Evolutionary conservation across 2,329 filamentous ascomycete genomes (phyloP), one percentile per base, ranked within the genome.

Genomic region (Aspergillus calidoustus): DNA sequence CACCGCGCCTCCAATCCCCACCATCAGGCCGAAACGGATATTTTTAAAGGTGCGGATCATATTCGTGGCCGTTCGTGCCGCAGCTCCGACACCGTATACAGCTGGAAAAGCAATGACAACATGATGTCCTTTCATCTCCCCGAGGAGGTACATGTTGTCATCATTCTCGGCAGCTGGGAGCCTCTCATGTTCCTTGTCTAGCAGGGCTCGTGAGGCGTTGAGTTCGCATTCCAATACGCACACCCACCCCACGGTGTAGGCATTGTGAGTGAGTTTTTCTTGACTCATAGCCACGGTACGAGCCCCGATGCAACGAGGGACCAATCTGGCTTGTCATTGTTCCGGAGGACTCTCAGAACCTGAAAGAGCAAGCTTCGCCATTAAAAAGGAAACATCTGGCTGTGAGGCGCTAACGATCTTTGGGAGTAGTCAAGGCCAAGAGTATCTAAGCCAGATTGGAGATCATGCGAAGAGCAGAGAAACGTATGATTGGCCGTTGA

Each of bases 221-320:
- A 58, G 34, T 38, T 58, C 56, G 22, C 47, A 58, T 30, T 51
- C 34, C 13, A 58, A 23, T 6, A 52, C 48, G 22, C 34, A 43
- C 7, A 52, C 56, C 56, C 56, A 58, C 38, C 56, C 56, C 9
- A 58, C 56, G 15, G 47, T 58, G 25, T 58, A 58, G 31, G n/a
- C 56, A 30, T 52, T 23, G n/a, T 52, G 56, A 19, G 47, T 46
- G 23, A 58, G 31, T 46, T 22, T 51, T 30, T 22, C 28, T 44
- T 31, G 25, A 15, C 19, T 30, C 54, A 57, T 57, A 25, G 49
- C 34, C 34, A 41, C 34, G 34, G 15, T 13, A 41, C 34, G 15
- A 41, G 34, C 34, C 34, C 34, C 34, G 13, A 41, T 41, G 34
- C 34, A 41, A 41, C 1, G 34, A 41, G 34, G 34, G 13, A 41